These are phyloP conservation scores for Cercospora sojina DNA, from an alignment of 2,329 filamentous ascomycete species.

Conservation along the genomic window DNA sequence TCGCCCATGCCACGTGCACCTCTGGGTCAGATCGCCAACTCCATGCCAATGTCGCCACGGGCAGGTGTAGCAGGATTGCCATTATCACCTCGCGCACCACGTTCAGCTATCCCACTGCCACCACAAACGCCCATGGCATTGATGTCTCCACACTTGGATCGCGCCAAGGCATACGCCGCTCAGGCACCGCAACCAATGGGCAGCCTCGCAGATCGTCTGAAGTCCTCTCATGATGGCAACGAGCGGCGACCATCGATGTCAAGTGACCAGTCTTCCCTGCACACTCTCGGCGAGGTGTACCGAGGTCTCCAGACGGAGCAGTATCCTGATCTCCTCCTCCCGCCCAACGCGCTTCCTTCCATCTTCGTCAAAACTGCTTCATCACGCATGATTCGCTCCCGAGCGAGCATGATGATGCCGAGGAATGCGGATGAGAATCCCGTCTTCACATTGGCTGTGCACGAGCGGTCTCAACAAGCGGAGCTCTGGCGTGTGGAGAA, in stretches of 20 bases:
- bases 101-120: constrained; percentile 70
- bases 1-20: constrained; percentile 60
- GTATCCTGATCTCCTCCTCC: constrained; percentile 79
- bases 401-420: constrained; percentile 77
- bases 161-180: constrained; percentile 40
- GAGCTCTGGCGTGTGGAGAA: constrained; percentile 97
- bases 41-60: constrained; percentile 67
- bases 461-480: constrained; percentile 69
- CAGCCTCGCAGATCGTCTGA: constrained; percentile 27
- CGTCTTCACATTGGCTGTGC: constrained; percentile 86
- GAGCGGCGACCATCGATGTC: constrained; percentile 31
- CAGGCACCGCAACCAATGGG: constrained; percentile 27
- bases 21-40: constrained; percentile 54
- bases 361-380: constrained; percentile 86
- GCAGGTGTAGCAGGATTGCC: constrained; percentile 54
- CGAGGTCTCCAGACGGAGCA: constrained; percentile 80
- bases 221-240: constrained; percentile 24
- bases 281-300: constrained; percentile 57
- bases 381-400: constrained; percentile 88
- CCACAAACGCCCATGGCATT: constrained; percentile 66
- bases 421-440: constrained; percentile 85
- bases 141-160: constrained; percentile 51
- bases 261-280: constrained; percentile 27
- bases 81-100: constrained; percentile 70
- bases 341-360: constrained; percentile 83